Evolutionary conservation across 805 yeast genomes (phyloP).

Genomic region (Tetrapisispora phaffii): DNA sequence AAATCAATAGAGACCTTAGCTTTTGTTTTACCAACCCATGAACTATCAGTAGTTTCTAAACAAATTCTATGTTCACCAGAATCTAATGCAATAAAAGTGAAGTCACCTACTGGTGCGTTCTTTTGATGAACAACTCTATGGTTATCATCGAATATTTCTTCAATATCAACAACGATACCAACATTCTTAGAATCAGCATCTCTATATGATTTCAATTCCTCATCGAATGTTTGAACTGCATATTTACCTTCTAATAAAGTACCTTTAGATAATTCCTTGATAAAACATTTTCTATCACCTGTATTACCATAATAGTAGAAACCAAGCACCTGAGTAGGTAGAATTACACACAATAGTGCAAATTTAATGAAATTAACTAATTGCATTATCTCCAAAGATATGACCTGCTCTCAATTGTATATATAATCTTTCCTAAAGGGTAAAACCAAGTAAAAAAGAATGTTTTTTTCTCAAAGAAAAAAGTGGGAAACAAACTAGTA

Average conservation of each 20-base stretch:
- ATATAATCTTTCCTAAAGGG: too few species aligned
- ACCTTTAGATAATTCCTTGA: slow-evolving; percentile 43
- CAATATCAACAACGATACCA: slow-evolving; percentile 37
- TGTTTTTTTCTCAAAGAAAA: too few species aligned
- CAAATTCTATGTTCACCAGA: slow-evolving; percentile 75
- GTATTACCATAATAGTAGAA: slow-evolving; percentile 45
- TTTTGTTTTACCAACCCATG: slow-evolving; percentile 53
- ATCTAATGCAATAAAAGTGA: slow-evolving; percentile 63
- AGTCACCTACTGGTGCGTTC: slow-evolving; percentile 54
- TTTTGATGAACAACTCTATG: slow-evolving; percentile 66
- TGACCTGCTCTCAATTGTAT: too few species aligned
- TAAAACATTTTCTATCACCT: slow-evolving; percentile 46
- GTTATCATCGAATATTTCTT: slow-evolving; percentile 67
- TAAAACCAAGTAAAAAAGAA: too few species aligned
- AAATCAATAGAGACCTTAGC: slow-evolving; percentile 55
- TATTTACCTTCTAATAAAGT: slow-evolving; percentile 42
- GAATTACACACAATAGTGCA: slow-evolving; percentile 12
- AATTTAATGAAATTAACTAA: slow-evolving; percentile 9
- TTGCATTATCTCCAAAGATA: slow-evolving; percentile 3
- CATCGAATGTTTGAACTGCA: slow-evolving; percentile 37
- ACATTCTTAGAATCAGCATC: slow-evolving; percentile 29
- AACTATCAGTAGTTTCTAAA: slow-evolving; percentile 41
- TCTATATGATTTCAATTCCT: slow-evolving; percentile 28
- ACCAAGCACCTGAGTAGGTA: slow-evolving; percentile 26
- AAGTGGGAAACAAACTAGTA: too few species aligned